A percentile compares a stretch with the other conserved stretches of the same genome.
Evolutionary conservation across 2,329 filamentous ascomycete species (phyloP).

Genomic region (Fusarium proliferatum): DNA sequence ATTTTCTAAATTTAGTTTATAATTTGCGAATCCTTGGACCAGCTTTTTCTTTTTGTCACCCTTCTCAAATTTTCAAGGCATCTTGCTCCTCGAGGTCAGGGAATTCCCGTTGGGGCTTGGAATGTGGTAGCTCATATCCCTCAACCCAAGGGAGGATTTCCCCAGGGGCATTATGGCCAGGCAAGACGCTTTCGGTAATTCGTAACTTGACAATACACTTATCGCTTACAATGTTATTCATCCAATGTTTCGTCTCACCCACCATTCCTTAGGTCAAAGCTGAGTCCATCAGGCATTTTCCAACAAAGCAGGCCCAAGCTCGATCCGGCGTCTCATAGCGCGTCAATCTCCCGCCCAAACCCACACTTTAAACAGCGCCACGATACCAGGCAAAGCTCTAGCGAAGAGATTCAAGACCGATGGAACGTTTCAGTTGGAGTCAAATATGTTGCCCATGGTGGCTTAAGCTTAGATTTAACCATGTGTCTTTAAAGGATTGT

Average conservation of each 20-base stretch:
- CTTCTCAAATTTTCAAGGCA: rapidly evolving
- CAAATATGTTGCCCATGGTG: not conserved
- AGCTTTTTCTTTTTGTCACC: too few species aligned
- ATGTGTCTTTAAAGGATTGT: not conserved
- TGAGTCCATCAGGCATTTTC: not conserved
- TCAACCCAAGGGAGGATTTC: not conserved
- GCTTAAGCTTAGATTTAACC: not conserved
- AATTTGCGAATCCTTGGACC: too few species aligned
- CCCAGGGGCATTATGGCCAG: not conserved
- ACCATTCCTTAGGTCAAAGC: not conserved
- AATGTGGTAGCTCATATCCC: not conserved
- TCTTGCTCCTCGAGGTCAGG: not conserved
- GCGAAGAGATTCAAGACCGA: not conserved
- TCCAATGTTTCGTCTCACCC: not conserved
- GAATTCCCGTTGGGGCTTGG: not conserved
- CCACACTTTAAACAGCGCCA: not conserved
- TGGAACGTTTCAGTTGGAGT: not conserved
- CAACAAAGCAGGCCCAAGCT: not conserved
- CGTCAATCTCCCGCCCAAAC: not conserved
- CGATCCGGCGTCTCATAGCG: not conserved
- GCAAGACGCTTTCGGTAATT: not conserved
- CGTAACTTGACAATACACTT: not conserved
- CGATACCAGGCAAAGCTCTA: not conserved
- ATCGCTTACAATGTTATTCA: not conserved
- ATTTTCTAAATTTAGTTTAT: too few species aligned